These are phyloP conservation scores for Aspergillus incahuasiensis DNA, from an alignment of 495 filamentous ascomycete genomes.

Conservation along the genomic window DNA sequence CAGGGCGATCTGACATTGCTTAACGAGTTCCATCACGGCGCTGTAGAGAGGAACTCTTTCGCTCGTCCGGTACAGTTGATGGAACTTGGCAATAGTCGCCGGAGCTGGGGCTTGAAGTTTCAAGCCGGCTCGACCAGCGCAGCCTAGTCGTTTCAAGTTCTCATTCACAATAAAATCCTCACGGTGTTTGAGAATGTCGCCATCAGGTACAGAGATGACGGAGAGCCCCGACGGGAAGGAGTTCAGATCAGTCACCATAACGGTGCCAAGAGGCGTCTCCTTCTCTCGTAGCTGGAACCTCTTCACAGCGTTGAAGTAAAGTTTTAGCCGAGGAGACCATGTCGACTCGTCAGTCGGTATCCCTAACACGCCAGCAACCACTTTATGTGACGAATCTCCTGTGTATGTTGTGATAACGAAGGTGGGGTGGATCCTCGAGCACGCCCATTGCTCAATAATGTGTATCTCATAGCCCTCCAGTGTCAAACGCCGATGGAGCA, in stretches of 20 bases:
- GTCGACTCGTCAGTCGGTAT: conserved; percentile 74
- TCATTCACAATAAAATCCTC: conserved; percentile 93
- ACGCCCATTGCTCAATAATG: conserved; percentile 97
- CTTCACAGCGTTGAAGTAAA: conserved; percentile 83
- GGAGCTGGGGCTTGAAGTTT: conserved; percentile 68
- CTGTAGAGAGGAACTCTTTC: conserved; percentile 71
- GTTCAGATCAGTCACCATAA: conserved; percentile 93
- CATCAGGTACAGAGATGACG: conserved; percentile 82
- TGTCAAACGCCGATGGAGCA: conserved; percentile 62
- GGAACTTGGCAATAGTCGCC: conserved; percentile 86
- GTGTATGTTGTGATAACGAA: conserved; percentile 93
- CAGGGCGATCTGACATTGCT: conserved; percentile 85
- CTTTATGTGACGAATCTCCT: conserved; percentile 71
- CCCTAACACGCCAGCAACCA: conserved; percentile 75
- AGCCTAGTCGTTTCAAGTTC: conserved; percentile 85
- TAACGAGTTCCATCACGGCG: conserved; percentile 84
- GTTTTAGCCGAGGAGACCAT: conserved; percentile 73
- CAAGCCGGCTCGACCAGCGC: conserved; percentile 82
- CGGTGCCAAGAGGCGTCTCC: conserved; percentile 74
- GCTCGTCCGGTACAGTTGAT: conserved; percentile 81
- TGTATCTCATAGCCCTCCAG: conserved; percentile 90
- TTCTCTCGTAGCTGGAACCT: conserved; percentile 76
- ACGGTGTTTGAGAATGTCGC: conserved; percentile 75
- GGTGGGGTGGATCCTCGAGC: conserved; percentile 82
- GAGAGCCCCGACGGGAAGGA: conserved; percentile 85